phyloP scores from a whole-genome alignment of 768 basidiomycete species.

The Tulasnella sp. region DNA sequence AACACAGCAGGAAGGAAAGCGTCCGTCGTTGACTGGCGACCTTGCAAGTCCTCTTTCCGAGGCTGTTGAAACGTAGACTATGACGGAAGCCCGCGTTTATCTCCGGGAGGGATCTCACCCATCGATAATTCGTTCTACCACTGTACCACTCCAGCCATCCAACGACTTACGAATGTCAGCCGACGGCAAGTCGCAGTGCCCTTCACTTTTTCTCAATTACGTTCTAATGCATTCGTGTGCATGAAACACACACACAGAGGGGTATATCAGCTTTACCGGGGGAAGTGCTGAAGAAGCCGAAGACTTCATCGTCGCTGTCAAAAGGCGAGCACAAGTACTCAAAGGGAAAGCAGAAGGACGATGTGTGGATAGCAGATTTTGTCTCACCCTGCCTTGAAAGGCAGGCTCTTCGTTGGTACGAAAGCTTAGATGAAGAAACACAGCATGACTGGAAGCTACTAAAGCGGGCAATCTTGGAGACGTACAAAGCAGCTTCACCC shows the following conservation, averaged over 20 bases:
- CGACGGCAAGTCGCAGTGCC: background rate
- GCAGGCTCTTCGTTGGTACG: background rate
- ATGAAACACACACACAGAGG: too few species aligned
- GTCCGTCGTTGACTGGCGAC: too few species aligned
- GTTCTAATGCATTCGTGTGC: background rate
- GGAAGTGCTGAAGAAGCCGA: background rate
- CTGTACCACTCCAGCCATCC: background rate
- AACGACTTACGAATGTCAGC: too few species aligned
- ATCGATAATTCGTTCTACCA: too few species aligned
- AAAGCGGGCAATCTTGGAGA: background rate
- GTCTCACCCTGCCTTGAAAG: too few species aligned
- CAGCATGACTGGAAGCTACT: background rate
- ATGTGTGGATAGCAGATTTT: too few species aligned
- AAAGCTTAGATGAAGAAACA: background rate
- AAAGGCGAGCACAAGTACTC: background rate
- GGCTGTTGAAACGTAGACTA: too few species aligned
- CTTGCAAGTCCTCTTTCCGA: too few species aligned
- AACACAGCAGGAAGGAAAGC: too few species aligned
- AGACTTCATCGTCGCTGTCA: background rate
- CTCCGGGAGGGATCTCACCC: background rate
- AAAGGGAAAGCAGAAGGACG: too few species aligned
- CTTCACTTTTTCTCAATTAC: background rate
- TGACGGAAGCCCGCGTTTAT: background rate
- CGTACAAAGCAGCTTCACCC: background rate
- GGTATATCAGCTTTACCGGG: background rate